Evolutionary conservation across 805 yeast species (phyloP), one percentile per base, ranked within the genome.

Genomic region (Pichia pseudocactophila): DNA sequence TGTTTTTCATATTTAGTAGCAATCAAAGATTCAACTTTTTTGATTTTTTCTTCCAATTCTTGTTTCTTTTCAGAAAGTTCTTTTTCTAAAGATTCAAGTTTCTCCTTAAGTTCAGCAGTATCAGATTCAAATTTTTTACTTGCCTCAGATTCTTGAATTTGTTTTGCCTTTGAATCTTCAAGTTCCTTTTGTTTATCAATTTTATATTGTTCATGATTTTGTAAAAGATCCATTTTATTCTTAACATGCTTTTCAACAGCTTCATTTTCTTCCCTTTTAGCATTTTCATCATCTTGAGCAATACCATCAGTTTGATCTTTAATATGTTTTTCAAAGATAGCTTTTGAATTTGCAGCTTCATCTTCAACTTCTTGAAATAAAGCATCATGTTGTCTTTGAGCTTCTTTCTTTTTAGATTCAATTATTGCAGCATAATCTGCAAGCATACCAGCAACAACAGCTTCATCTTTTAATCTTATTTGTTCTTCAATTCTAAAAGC

Each of bases 231-330:
- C 40, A 66, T 71, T 53, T 69, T 70, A 52, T 71, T 71, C 17
- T 55, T 55, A 12, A 50, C 65, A 51, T 74, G 80, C 43, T 66
- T 62, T 37, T 59, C 73, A 34, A 68, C 69, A 7, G 77, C 73
- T 36, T 64, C 61, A 16, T 51, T 54, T 58, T 74, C 80, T 34
- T 73, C 67, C n/a, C 61, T 61, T 40, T 61, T 69, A 45, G 60
- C 71, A 34, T 72, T 75, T 16, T 55, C 56, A 33, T 59, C 63
- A 44, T 73, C 73, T 30, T 69, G 65, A 47, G 63, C 69, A 42
- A 73, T 73, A 43, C 67, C 71, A 28, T 52, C 53, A 39, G 58
- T 65, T 33, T 73, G 66, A 17, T 61, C 60, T n/a, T 54, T 57
- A 37, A 71, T 66, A 49, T 73, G 70, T 10, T 54, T 55, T 36